Conservation (phyloP, 441 rosid species). For the Gossypium aridum region DNA sequence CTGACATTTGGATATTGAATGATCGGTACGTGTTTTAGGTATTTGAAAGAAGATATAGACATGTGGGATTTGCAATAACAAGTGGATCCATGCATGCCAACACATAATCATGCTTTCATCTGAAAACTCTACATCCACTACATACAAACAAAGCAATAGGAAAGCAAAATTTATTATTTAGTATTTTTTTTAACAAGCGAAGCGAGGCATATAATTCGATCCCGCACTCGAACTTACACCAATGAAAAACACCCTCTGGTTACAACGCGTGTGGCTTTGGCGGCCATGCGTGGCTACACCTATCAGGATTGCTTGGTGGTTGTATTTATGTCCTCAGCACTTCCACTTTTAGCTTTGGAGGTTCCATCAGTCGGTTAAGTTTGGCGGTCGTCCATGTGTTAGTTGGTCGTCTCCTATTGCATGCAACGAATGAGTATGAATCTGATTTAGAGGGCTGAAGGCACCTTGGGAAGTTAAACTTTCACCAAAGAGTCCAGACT, state of each 20-base stretch:
- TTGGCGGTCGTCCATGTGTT: constrained; percentile 28
- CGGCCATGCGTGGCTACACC: constrained; percentile 83
- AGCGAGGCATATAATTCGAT: not conserved
- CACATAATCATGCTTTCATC: constrained; percentile 16
- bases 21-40: constrained; percentile 73
- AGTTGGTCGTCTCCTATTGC: constrained; percentile 11
- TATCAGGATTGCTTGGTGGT: constrained; percentile 35
- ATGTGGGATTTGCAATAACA: constrained; percentile 35
- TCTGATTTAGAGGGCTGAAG: constrained; percentile 24
- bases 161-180: not conserved
- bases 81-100: constrained; percentile 47
- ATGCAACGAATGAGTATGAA: constrained; percentile 35
- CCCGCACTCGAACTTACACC: constrained; percentile 21
- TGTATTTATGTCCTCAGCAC: not conserved
- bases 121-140: not conserved
- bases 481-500: not conserved
- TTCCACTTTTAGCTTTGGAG: not conserved
- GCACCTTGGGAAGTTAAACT: constrained; percentile 1
- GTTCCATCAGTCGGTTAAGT: constrained; percentile 23
- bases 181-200: not conserved
- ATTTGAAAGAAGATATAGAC: constrained; percentile 29
- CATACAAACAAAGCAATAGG: not conserved
- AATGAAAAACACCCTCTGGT: constrained; percentile 25
- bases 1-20: constrained; percentile 47
- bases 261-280: constrained; percentile 60